These are phyloP conservation scores for Phyllosticta citribraziliensis DNA, from an alignment of 2,329 filamentous ascomycete species.

Conservation along the genomic window DNA sequence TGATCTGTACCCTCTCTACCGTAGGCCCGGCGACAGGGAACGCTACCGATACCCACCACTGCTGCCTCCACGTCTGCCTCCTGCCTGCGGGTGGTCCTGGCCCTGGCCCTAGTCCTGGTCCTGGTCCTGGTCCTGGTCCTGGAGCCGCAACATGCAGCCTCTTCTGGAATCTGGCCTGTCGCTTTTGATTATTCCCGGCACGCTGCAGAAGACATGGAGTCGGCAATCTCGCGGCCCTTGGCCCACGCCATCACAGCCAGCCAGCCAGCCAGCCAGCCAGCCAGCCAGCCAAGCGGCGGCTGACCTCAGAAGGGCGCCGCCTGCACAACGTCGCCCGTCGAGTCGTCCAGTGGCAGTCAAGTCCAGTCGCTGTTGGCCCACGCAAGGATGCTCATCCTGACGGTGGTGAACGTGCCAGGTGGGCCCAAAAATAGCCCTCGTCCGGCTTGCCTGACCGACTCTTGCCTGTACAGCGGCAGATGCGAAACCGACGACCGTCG, in stretches of 20 bases:
- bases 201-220: not conserved
- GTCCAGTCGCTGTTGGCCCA: not conserved
- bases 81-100: not conserved
- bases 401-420: not conserved
- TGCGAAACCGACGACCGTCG: not conserved
- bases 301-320: not conserved
- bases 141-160: not conserved
- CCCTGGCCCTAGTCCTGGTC: too few relatives aligned
- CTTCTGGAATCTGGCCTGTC: not conserved
- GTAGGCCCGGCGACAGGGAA: not conserved
- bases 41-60: not conserved
- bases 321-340: too few relatives aligned
- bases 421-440: not conserved
- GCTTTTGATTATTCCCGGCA: not conserved
- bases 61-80: not conserved
- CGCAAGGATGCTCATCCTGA: not conserved
- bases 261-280: not conserved
- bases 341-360: too few relatives aligned
- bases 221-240: not conserved
- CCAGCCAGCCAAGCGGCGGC: not conserved
- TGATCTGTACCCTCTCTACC: too few relatives aligned
- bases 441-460: not conserved
- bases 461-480: not conserved
- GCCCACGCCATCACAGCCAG: not conserved
- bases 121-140: too few relatives aligned